phyloP scores from a whole-genome alignment of 2,329 filamentous ascomycete species.

The Beauveria sp. region DNA sequence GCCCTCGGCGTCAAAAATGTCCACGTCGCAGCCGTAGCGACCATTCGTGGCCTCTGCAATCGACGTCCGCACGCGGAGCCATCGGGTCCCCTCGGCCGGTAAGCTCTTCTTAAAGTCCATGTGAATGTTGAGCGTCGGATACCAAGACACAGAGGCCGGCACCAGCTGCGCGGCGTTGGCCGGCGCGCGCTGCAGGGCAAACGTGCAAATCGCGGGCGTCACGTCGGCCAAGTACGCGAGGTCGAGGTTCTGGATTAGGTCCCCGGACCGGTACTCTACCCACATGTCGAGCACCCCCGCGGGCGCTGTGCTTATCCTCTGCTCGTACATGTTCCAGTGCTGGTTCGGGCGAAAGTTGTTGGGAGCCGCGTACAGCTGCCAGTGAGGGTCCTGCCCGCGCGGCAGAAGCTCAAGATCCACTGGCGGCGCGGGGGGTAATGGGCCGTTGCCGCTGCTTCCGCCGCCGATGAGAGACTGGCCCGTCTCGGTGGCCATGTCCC shows the following conservation, averaged over 20 bases:
- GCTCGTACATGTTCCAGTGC: constrained; percentile 26
- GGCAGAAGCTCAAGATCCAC: constrained; percentile 21
- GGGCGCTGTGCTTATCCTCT: constrained; percentile 12
- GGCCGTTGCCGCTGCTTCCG: constrained; percentile 1
- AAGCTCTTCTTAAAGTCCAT: constrained; percentile 69
- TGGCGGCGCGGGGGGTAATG: constrained; percentile 13
- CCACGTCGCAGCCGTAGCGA: constrained; percentile 65
- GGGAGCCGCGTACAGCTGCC: constrained; percentile 14
- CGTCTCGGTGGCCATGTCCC: constrained; percentile 22
- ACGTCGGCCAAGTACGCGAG: constrained; percentile 2
- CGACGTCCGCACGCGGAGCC: constrained; percentile 59
- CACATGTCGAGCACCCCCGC: constrained; percentile 18
- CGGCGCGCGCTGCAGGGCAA: background rate
- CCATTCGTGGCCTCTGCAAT: constrained; percentile 64
- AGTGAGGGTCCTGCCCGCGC: constrained; percentile 22
- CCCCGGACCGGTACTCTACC: background rate
- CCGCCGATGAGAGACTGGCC: constrained; percentile 24
- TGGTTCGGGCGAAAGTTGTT: constrained; percentile 13
- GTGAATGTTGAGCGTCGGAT: constrained; percentile 68
- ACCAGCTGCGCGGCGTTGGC: background rate
- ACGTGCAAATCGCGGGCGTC: background rate
- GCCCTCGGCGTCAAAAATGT: constrained; percentile 46
- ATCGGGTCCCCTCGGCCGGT: constrained; percentile 61
- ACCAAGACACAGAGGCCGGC: constrained; percentile 48
- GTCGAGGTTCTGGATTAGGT: background rate